Evolutionary conservation across 1,284 basidiomycete species (phyloP), one percentile per base, ranked within the genome.

Genomic region (Cutaneotrichosporon dermatis): DNA sequence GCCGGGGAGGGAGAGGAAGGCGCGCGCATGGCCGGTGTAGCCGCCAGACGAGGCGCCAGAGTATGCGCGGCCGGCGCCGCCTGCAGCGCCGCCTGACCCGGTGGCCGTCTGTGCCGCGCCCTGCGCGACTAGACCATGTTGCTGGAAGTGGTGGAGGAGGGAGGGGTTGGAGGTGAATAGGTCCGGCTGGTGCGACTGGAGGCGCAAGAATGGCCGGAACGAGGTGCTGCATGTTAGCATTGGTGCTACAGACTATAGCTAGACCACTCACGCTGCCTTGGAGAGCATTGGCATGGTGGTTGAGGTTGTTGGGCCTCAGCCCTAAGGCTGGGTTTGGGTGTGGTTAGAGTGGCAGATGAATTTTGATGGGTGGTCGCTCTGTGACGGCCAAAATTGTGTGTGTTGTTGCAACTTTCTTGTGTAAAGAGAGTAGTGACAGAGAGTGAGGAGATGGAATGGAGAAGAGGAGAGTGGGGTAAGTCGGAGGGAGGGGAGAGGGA

Each of bases 121-220:
- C 34, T 69, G 69, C 4, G 62, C 61, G 41, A 67, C 65, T 53
- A 69, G 52, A 45, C 63, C 66, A 51, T 66, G 65, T 37, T 63
- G 63, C 13, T 75, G 70, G 53, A 77, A 71, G 53, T 76, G 75
- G 61, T 77, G 76, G n/a, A 75, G 67, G 44, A 78, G 65, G 41
- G 69, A 73, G 50, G 76, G 73, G 66, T 79, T 79, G 33, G 74
- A 69, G 43, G 77, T 75, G 67, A 79, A 79, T 46, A 75, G 72
- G 51, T 77, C 75, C 13, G 76, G 73, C 46, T 65, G 63, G 53
- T 57, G 46, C 63, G 34, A 66, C 53, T 65, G 68, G 36, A 75
- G 67, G 36, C 74, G 77, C 62, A 76, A 67, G 55, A 76, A 66
- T 9, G 77, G 76, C 42, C 77, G 73, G 59, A 77, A 66, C 62